phyloP scores from a whole-genome alignment of 1,284 basidiomycete genomes.

The Pseudozyma tsukubaensis region DNA sequence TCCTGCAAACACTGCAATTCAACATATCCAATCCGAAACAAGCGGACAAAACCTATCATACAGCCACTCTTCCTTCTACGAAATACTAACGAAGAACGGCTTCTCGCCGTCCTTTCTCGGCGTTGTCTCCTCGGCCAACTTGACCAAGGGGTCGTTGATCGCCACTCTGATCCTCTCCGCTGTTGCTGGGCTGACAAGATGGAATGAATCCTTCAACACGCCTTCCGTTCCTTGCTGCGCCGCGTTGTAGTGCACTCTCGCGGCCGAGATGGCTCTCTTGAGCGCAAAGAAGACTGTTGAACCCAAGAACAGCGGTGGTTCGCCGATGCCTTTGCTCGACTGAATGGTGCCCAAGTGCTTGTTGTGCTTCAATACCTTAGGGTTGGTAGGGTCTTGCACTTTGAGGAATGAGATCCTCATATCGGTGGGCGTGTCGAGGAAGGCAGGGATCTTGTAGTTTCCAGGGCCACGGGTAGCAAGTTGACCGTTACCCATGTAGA shows the following conservation, averaged over 20 bases:
- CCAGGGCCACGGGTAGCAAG: constrained; percentile 68
- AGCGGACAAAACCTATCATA: constrained; percentile 1
- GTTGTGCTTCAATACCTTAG: constrained; percentile 18
- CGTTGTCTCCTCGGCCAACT: constrained; percentile 52
- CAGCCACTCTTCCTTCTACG: background rate
- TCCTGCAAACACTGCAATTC: background rate
- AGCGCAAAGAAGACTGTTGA: constrained; percentile 66
- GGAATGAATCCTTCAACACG: constrained; percentile 39
- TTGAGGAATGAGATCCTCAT: constrained; percentile 68
- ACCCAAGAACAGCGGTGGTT: constrained; percentile 69
- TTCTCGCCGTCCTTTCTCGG: constrained; percentile 62
- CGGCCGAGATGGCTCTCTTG: constrained; percentile 65
- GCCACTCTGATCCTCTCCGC: constrained; percentile 67
- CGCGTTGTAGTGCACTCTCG: constrained; percentile 54
- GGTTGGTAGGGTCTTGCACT: constrained; percentile 43
- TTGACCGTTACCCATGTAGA: constrained; percentile 67
- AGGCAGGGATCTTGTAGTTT: constrained; percentile 69
- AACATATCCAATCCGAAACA: background rate
- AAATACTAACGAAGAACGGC: constrained; percentile 66
- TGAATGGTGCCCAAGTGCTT: constrained; percentile 63
- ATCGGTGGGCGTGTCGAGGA: constrained; percentile 67
- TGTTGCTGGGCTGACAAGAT: constrained; percentile 66
- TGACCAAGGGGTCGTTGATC: constrained; percentile 60
- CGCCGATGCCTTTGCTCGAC: constrained; percentile 59
- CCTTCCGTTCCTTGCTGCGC: constrained; percentile 12